phyloP scores from a whole-genome alignment of 139 green algal species.

The Picochlorum costavermella region DNA sequence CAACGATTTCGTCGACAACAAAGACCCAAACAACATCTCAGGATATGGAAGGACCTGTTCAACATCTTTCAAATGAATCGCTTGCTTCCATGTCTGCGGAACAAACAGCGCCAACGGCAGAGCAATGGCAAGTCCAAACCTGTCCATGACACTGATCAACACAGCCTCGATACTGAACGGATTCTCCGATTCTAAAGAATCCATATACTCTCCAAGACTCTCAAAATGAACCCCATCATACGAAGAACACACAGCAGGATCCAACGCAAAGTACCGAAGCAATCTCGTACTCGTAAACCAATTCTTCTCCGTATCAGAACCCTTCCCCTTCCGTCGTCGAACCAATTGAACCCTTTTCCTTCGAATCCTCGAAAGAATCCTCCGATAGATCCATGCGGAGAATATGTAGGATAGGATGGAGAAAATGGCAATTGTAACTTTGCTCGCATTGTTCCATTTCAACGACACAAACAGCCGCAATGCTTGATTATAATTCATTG shows the following conservation, averaged over 20 bases:
- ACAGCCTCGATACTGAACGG: slow-evolving; percentile 4
- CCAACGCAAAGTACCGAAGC: not conserved
- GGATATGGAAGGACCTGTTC: slow-evolving; percentile 4
- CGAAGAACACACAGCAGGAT: not conserved
- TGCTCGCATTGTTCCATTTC: not conserved
- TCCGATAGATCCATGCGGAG: not conserved
- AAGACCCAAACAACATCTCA: not conserved
- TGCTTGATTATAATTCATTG: not conserved
- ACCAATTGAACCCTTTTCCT: not conserved
- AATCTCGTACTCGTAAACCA: not conserved
- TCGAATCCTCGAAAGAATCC: not conserved
- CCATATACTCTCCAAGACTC: slow-evolving; percentile 21
- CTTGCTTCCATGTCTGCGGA: not conserved
- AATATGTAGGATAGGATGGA: not conserved
- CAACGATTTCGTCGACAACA: not conserved
- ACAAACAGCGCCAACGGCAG: slow-evolving; percentile 18
- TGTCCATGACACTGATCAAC: slow-evolving; percentile 6
- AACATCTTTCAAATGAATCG: not conserved
- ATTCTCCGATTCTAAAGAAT: not conserved
- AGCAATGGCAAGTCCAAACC: not conserved
- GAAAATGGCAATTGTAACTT: not conserved
- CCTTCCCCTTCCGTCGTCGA: no score
- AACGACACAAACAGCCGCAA: not conserved
- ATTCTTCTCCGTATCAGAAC: not conserved
- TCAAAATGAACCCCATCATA: not conserved